Conservation (phyloP, 164 flowering plant genomes). For the Aristolochia californica region DNA sequence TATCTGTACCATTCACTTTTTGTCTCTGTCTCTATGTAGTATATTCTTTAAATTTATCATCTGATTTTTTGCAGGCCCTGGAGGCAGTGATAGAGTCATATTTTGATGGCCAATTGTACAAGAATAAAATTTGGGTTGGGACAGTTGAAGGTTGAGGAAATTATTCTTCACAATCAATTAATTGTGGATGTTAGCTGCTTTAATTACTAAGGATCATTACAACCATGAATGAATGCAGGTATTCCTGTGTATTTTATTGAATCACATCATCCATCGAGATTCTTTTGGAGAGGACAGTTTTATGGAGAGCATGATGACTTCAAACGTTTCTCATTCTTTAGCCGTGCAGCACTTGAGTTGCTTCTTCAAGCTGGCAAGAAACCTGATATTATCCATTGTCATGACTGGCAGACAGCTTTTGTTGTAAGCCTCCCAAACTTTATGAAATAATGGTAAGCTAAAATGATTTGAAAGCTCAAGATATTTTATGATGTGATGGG, state of each 20-base stretch:
- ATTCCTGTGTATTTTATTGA: conserved; percentile 96
- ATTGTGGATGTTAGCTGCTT: no score
- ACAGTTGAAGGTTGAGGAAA: conserved; percentile 61
- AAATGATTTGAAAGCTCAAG: neutral
- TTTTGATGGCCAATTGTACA: conserved; percentile 67
- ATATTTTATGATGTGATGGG: neutral
- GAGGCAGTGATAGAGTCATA: conserved; percentile 68
- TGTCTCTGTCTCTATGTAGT: neutral
- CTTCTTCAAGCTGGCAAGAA: conserved; percentile 85
- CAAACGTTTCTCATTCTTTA: conserved; percentile 85
- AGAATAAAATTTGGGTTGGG: conserved; percentile 89
- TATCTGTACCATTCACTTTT: neutral
- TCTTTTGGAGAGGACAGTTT: conserved; percentile 83
- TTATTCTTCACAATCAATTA: neutral
- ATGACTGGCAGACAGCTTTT: conserved; percentile 99
- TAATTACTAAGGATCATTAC: no score
- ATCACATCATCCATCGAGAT: conserved; percentile 82
- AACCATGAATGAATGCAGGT: conserved; percentile 33
- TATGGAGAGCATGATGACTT: conserved; percentile 97
- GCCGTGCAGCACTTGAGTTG: conserved; percentile 96
- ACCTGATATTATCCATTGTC: conserved; percentile 97
- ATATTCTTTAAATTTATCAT: neutral
- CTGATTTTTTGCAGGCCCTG: conserved; percentile 41
- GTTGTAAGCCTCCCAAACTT: conserved; percentile 38
- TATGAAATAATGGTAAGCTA: neutral